phyloP scores from a whole-genome alignment of 257 asterid genomes.

The Primulina huaijiensis region DNA sequence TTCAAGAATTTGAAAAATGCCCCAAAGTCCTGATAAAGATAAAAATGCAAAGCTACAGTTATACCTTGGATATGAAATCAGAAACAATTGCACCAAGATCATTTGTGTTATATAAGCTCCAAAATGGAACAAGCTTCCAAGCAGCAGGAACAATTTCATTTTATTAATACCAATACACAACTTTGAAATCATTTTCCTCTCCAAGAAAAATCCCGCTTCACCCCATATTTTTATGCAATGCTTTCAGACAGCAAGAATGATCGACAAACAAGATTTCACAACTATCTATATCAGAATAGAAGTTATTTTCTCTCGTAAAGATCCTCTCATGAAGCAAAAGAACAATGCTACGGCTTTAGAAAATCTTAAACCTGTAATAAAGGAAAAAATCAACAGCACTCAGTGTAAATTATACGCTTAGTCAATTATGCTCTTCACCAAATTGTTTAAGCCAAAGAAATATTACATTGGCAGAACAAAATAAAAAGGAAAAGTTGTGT shows the following conservation, averaged over 20 bases:
- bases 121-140: conserved; percentile 60
- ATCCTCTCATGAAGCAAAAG: background rate
- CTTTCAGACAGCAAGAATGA: conserved; percentile 66
- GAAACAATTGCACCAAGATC: conserved; percentile 35
- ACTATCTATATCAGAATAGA: background rate
- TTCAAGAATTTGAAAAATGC: conserved; percentile 7
- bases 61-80: conserved; percentile 88
- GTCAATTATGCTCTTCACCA: background rate
- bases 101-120: no score
- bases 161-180: conserved; percentile 59
- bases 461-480: no score
- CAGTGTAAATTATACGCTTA: background rate
- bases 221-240: conserved; percentile 68
- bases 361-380: background rate
- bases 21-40: conserved; percentile 17
- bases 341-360: background rate
- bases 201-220: conserved; percentile 37
- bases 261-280: conserved; percentile 16
- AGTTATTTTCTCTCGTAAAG: background rate
- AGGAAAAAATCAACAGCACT: background rate
- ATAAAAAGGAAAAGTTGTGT: background rate
- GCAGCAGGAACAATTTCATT: conserved; percentile 70
- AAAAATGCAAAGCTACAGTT: conserved; percentile 22
- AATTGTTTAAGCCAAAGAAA: background rate
- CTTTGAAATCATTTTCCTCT: conserved; percentile 39